Conservation (phyloP, 2,329 filamentous ascomycete genomes). For the Taxawa tesnikishii region DNA sequence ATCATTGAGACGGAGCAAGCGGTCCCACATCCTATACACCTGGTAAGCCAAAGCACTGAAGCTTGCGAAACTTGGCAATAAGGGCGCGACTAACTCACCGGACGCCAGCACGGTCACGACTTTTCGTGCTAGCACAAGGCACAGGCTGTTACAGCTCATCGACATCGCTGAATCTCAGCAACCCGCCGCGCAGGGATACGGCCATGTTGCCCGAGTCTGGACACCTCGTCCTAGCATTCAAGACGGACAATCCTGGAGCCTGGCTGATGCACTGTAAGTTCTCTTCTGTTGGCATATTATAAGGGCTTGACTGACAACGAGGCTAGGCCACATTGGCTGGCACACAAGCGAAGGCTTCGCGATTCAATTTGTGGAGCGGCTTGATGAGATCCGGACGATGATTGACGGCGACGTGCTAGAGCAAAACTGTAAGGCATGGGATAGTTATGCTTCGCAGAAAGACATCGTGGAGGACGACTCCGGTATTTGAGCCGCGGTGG, state of each 20-base stretch:
- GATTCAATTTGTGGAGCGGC: conserved; percentile 8
- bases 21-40: conserved; percentile 16
- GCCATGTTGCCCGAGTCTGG: conserved; percentile 24
- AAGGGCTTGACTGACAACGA: too few species aligned
- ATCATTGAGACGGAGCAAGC: conserved; percentile 11
- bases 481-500: too few species aligned
- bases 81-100: too few species aligned
- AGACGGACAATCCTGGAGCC: conserved; percentile 29
- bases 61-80: too few species aligned
- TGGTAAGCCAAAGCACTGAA: conserved; percentile 11
- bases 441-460: too few species aligned
- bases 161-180: conserved; percentile 14
- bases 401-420: neutral
- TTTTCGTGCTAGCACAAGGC: conserved; percentile 15
- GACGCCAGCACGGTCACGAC: conserved; percentile 24
- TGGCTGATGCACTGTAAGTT: conserved; percentile 17
- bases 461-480: too few species aligned
- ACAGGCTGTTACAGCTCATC: conserved; percentile 12
- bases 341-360: conserved; percentile 9
- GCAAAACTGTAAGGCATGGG: neutral
- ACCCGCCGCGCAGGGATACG: conserved; percentile 26
- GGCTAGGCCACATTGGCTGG: conserved; percentile 10
- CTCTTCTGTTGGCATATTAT: too few species aligned
- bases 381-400: too few species aligned
- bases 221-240: conserved; percentile 27